Conservation (phyloP, 2,329 filamentous ascomycete genomes). For the Penicillium polonicum region DNA sequence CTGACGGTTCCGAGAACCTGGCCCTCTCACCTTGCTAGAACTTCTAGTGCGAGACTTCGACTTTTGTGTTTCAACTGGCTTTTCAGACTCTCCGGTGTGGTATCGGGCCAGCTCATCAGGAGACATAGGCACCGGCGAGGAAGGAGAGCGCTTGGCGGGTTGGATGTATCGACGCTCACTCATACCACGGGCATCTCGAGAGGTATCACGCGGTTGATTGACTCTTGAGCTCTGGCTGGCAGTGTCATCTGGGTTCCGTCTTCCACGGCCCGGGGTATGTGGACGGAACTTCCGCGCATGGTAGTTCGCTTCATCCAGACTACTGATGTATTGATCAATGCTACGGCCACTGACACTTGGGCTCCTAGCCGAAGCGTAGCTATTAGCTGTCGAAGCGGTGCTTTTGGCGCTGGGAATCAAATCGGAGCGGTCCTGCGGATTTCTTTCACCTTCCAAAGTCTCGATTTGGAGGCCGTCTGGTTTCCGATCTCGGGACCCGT, state of each 20-base stretch:
- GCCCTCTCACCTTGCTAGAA: slow-evolving; percentile 55
- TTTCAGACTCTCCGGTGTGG: slow-evolving; percentile 45
- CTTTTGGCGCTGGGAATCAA: slow-evolving; percentile 48
- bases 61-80: slow-evolving; percentile 43
- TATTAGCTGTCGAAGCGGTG: slow-evolving; percentile 41
- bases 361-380: slow-evolving; percentile 55
- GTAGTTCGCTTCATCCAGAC: slow-evolving; percentile 72
- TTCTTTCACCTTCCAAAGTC: slow-evolving; percentile 53
- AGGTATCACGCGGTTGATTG: slow-evolving; percentile 57
- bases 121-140: slow-evolving; percentile 91
- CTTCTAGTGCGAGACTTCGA: slow-evolving; percentile 33
- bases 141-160: slow-evolving; percentile 80
- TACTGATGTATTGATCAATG: slow-evolving; percentile 82
- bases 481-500: slow-evolving; percentile 71
- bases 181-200: slow-evolving; percentile 67
- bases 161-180: slow-evolving; percentile 66
- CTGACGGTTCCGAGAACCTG: slow-evolving; percentile 35
- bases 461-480: slow-evolving; percentile 71
- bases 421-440: slow-evolving; percentile 55
- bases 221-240: slow-evolving; percentile 53
- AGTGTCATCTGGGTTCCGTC: slow-evolving; percentile 42
- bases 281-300: slow-evolving; percentile 54
- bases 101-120: slow-evolving; percentile 68
- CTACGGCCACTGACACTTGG: slow-evolving; percentile 63
- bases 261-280: slow-evolving; percentile 53